Conservation (phyloP, 2,329 filamentous ascomycete genomes). For the Fusarium decemcellulare region DNA sequence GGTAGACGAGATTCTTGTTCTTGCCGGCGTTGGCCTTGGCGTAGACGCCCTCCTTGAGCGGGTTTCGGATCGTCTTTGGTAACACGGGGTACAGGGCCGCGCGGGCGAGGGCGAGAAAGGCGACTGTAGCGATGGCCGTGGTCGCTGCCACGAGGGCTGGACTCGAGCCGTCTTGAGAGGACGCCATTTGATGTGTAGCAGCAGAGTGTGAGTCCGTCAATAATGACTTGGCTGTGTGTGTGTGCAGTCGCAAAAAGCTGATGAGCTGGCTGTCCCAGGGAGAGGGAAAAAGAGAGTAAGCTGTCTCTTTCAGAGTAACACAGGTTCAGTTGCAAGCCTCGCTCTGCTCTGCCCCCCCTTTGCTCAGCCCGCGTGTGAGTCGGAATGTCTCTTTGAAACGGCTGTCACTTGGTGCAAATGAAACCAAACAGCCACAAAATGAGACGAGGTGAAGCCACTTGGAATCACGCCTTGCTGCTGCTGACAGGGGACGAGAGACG, state of each 20-base stretch:
- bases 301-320: constrained; percentile 3
- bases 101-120: constrained; percentile 53
- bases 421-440: constrained; percentile 3
- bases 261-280: not conserved
- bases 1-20: constrained; percentile 66
- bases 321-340: constrained; percentile 6
- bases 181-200: not conserved
- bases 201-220: no score
- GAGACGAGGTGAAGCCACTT: not conserved
- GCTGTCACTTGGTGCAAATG: no score
- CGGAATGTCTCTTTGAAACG: no score
- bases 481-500: no score
- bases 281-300: not conserved
- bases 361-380: not conserved
- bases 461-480: not conserved
- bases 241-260: not conserved
- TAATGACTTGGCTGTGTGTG: not conserved
- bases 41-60: constrained; percentile 57
- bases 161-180: constrained; percentile 30
- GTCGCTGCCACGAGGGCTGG: constrained; percentile 54
- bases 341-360: constrained; percentile 1
- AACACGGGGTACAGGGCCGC: constrained; percentile 57
- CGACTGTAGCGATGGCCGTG: constrained; percentile 58
- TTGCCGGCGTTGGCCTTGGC: constrained; percentile 54
- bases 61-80: constrained; percentile 59